Evolutionary conservation across 306 rosid genomes (phyloP), one percentile per base, ranked within the genome.

Genomic region (Potentilla sterilis): DNA sequence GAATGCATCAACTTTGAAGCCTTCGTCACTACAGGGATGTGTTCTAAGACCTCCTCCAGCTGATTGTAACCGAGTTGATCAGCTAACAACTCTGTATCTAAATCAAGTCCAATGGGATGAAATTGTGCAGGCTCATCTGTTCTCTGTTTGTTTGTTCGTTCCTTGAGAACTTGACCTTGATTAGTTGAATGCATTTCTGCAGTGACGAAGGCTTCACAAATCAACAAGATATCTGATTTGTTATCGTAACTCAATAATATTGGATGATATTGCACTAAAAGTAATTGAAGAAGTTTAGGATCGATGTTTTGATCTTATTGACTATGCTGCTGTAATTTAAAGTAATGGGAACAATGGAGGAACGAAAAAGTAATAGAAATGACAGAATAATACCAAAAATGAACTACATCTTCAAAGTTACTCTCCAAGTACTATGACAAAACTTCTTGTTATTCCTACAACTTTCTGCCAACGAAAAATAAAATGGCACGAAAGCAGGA

Each of bases 391-490:
- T 19, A 11, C 12, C 48, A 18, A 52, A 72, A 72, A 6, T 54
- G 48, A 37, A 54, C 43, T 41, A 15, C 54, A 57, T 73, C 68
- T 41, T 35, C 18, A 73, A 57, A 21, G 13, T 21, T 41, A 34
- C 15, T 57, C 58, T 43, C 57, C 28, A 55, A 58, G 15, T 35
- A n/a, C 82, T 74, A 83, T 64, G 71, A 81, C 86, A 81, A 83
- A 79, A 91, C 35, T 74, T 62, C 55, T 48, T 71, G 58, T 38
- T 19, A 51, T 79, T 70, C 61, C 78, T 52, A 59, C 67, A 44
- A 85, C 79, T 80, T 87, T 71, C 82, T 35, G 76, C 88, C 91
- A 76, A 74, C 74, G 72, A 79, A 85, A 88, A 81, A 71, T 65
- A 49, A 74, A 73, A 80, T 71, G 72, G 72, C 67, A 14, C 44